Evolutionary conservation across 176 grass and related monocot genomes (phyloP).

Genomic region (Dendrocalamus sinicus): DNA sequence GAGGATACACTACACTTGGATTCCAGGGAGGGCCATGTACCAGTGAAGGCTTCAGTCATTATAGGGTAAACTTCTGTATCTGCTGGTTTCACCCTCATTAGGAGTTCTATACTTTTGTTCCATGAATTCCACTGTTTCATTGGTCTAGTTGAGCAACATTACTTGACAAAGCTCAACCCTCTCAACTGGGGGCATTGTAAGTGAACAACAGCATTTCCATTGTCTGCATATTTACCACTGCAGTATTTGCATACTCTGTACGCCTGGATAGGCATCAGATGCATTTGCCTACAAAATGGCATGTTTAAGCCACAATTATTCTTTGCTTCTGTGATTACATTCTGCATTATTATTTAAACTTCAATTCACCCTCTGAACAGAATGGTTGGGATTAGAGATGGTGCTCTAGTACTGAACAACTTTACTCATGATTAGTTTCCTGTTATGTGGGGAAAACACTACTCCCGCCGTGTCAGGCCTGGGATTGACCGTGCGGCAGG

Average conservation of each 20-base stretch:
- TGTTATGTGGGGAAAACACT: too few species aligned
- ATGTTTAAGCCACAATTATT: slow-evolving; percentile 1
- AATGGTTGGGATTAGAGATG: neutral
- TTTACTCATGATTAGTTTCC: slow-evolving; percentile 14
- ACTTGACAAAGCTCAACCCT: neutral
- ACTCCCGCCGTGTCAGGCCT: too few species aligned
- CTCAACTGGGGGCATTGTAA: neutral
- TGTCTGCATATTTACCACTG: neutral
- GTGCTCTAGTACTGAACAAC: neutral
- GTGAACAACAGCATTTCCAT: neutral
- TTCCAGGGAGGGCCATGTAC: slow-evolving; percentile 58
- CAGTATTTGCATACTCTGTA: neutral
- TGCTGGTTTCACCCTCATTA: slow-evolving; percentile 9
- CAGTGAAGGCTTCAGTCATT: slow-evolving; percentile 83
- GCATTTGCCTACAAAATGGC: neutral
- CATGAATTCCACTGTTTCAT: neutral
- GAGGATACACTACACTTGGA: slow-evolving; percentile 82
- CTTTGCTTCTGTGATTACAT: neutral
- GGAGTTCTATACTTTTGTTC: neutral
- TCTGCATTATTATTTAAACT: neutral
- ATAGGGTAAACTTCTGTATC: slow-evolving; percentile 66
- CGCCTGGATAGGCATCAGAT: neutral
- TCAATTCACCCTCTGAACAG: slow-evolving; percentile 1
- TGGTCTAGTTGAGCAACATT: neutral
- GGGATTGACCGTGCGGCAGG: too few species aligned